Base-by-base conservation (phyloP, 371 early-diverging fungal genomes). In the Blakeslea trispora region DNA sequence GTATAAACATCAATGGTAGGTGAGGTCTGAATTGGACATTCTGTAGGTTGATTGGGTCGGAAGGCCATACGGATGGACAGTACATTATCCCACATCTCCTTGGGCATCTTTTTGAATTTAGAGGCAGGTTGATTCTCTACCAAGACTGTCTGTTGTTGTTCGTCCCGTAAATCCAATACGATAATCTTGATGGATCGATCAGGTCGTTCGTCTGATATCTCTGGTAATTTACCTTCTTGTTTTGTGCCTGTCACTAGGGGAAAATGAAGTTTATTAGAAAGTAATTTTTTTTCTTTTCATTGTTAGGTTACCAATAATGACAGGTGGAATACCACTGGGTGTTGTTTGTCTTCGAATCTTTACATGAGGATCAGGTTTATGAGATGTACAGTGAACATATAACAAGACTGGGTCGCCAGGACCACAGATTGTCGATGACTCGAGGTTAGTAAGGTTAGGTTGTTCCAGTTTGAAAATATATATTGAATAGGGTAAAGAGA, bases 281-380 rank as follows among this genome's bases (percentile, higher is more conserved):
- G n/a, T n/a, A n/a, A n/a, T n/a, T n/a, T n/a, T n/a, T n/a, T n/a
- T n/a, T n/a, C n/a, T n/a, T n/a, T n/a, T n/a, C n/a, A n/a, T n/a
- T n/a, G n/a, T n/a, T n/a, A n/a, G n/a, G n/a, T n/a, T 71, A 73
- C 77, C 69, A 37, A 73, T 59, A 39, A 76, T 67, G 21, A 73
- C 71, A 15, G 77, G 74, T 1, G 77, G 66, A 34, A 64, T 59
- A 1, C 77, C 63, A 5, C 43, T 49, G 5, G 66, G 48, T 1
- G 77, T 76, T 3, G 74, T 71, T 45, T 65, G 61, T 47, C 71
- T 37, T 51, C 64, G 54, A 50, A 76, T 73, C 18, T 58, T 57
- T 14, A 76, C 59, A 47, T 61, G 57, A 18, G 71, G 71, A 28
- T 63, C 62, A 13, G 77, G 77, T 39, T 67, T 66, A 3, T 49